Evolutionary conservation across 306 rosid genomes (phyloP).

Genomic region (Canavalia ensiformis): DNA sequence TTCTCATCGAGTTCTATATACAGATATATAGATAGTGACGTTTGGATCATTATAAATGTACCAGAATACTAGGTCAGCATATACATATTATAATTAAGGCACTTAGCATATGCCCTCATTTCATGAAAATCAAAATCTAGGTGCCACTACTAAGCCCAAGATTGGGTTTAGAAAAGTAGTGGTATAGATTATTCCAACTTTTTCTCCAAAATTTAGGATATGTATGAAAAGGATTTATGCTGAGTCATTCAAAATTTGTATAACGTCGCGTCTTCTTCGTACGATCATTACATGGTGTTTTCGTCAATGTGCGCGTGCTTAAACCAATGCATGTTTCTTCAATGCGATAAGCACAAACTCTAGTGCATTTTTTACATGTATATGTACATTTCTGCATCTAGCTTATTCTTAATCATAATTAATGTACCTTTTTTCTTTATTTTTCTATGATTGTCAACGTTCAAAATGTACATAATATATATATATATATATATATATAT

Average conservation of each 20-base stretch:
- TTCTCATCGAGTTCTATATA: neutral
- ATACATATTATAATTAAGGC: neutral
- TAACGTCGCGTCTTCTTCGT: constrained; percentile 10
- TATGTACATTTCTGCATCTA: neutral
- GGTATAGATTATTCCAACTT: neutral
- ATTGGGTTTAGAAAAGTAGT: constrained; percentile 9
- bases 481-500: neutral
- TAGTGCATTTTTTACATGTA: neutral
- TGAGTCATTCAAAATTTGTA: neutral
- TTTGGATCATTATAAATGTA: neutral
- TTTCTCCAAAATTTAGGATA: neutral
- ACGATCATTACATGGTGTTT: neutral
- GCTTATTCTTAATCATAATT: neutral
- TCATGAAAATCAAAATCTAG: neutral
- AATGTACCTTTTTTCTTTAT: neutral
- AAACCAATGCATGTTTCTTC: neutral
- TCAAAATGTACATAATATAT: neutral
- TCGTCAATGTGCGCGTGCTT: neutral
- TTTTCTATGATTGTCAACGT: neutral
- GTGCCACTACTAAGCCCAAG: constrained; percentile 10
- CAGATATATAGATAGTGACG: neutral
- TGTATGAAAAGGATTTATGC: neutral
- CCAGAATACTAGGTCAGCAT: neutral
- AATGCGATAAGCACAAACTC: neutral
- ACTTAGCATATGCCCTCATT: neutral